These are phyloP conservation scores for Neofusicoccum sp. DNA, from an alignment of 2,329 filamentous ascomycete species.

Conservation along the genomic window DNA sequence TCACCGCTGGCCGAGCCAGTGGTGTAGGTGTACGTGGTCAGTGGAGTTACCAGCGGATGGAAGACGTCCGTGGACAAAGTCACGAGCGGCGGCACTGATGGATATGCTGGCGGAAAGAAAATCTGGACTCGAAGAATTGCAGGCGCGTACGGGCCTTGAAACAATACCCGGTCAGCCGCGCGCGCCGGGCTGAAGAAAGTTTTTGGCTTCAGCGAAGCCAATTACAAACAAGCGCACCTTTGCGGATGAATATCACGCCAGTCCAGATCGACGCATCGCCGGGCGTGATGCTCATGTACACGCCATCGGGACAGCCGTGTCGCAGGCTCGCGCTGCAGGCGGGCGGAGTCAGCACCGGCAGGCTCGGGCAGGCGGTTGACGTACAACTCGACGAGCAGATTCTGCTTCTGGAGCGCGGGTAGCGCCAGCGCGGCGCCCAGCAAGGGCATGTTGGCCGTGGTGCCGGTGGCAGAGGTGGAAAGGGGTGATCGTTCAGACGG, in stretches of 20 bases:
- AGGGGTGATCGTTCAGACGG: neutral
- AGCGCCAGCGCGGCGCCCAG: constrained; percentile 20
- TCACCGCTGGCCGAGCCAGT: constrained; percentile 71
- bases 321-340: constrained; percentile 72
- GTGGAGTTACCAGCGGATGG: constrained; percentile 86
- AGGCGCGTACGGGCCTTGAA: constrained; percentile 80
- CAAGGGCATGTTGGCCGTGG: constrained; percentile 19
- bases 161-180: constrained; percentile 14
- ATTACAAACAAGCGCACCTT: constrained; percentile 59
- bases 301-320: constrained; percentile 78
- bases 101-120: constrained; percentile 81
- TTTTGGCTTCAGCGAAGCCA: constrained; percentile 10
- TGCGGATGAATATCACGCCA: constrained; percentile 87
- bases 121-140: constrained; percentile 89
- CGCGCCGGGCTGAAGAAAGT: constrained; percentile 7
- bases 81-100: constrained; percentile 76
- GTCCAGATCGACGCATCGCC: constrained; percentile 83
- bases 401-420: constrained; percentile 67
- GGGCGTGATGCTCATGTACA: constrained; percentile 83
- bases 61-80: constrained; percentile 93
- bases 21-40: constrained; percentile 93
- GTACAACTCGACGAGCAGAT: constrained; percentile 81
- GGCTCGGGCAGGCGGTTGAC: constrained; percentile 38
- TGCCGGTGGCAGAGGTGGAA: constrained; percentile 4
- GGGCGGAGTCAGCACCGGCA: constrained; percentile 13